Evolutionary conservation across 768 basidiomycete genomes (phyloP).

Genomic region (Lepiota brunneoincarnata): DNA sequence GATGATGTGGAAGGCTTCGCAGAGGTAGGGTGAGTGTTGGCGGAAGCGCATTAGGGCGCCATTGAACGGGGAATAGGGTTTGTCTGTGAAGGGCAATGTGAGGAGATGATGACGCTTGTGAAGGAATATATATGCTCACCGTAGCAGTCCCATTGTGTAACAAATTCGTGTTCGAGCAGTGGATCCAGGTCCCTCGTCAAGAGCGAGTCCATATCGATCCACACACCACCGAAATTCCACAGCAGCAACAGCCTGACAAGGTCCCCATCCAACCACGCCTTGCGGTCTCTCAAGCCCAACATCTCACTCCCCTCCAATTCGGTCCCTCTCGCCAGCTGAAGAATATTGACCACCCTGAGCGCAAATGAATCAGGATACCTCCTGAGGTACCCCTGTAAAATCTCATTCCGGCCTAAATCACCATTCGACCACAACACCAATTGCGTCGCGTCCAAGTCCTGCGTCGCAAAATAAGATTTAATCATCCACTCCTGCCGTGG

Average conservation of each 20-base stretch:
- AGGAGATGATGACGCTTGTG: not conserved
- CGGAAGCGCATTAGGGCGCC: slow-evolving; percentile 95
- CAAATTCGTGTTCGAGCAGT: slow-evolving; percentile 90
- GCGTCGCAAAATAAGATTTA: slow-evolving; percentile 92
- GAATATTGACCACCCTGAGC: slow-evolving; percentile 67
- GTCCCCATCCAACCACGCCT: slow-evolving; percentile 96
- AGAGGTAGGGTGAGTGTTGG: slow-evolving; percentile 90
- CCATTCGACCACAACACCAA: slow-evolving; percentile 94
- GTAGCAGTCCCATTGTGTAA: slow-evolving; percentile 99
- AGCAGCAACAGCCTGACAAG: slow-evolving; percentile 83
- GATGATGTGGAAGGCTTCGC: slow-evolving; percentile 95
- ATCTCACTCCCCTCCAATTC: slow-evolving; percentile 64
- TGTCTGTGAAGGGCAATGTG: slow-evolving; percentile 26
- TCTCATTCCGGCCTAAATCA: slow-evolving; percentile 52
- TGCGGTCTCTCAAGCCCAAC: slow-evolving; percentile 61
- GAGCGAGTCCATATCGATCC: slow-evolving; percentile 98
- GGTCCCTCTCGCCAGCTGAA: slow-evolving; percentile 68
- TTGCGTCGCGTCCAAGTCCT: slow-evolving; percentile 58
- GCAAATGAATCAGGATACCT: slow-evolving; percentile 72
- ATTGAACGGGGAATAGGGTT: slow-evolving; percentile 64
- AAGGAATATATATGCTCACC: slow-evolving; percentile 46
- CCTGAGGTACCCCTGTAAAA: slow-evolving; percentile 56
- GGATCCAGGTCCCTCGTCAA: slow-evolving; percentile 86
- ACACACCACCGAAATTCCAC: slow-evolving; percentile 90
- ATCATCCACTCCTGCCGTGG: slow-evolving; percentile 88